Conservation (phyloP, 495 filamentous ascomycete species). For the Daldinia decipiens region DNA sequence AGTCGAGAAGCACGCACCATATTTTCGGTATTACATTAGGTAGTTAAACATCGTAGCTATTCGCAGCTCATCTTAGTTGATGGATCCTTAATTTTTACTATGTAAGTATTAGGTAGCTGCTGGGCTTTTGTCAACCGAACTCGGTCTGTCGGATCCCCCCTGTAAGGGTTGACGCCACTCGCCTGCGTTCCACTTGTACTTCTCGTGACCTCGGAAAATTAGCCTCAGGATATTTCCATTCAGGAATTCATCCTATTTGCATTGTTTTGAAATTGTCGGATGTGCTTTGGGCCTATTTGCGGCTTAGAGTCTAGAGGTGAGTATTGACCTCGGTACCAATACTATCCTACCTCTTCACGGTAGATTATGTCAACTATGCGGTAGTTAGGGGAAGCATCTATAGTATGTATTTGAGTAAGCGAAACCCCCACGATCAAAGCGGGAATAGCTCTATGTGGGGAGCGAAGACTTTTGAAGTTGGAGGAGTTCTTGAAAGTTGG, state of each 20-base stretch:
- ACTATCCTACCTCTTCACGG: neutral
- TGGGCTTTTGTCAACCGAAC: slow-evolving; percentile 28
- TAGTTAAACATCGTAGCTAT: slow-evolving; percentile 25
- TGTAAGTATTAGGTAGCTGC: slow-evolving; percentile 38
- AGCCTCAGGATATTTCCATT: slow-evolving; percentile 18
- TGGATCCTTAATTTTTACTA: slow-evolving; percentile 36
- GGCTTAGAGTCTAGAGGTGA: neutral
- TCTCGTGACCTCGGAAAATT: slow-evolving; percentile 6
- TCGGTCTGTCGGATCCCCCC: slow-evolving; percentile 23
- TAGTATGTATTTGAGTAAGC: slow-evolving; percentile 15
- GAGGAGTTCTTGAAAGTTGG: slow-evolving; percentile 9
- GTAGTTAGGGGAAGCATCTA: slow-evolving; percentile 10
- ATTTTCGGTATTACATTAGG: slow-evolving; percentile 13
- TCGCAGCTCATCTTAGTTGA: slow-evolving; percentile 31
- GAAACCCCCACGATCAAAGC: slow-evolving; percentile 32
- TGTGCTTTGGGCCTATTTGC: no score
- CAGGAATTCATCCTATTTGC: neutral
- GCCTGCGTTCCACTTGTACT: slow-evolving; percentile 7
- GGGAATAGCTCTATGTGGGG: slow-evolving; percentile 30
- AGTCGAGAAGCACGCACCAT: slow-evolving; percentile 17
- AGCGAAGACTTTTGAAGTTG: slow-evolving; percentile 2
- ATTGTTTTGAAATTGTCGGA: neutral
- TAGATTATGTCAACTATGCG: neutral
- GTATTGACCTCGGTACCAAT: neutral
- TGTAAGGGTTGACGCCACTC: slow-evolving; percentile 26